These are phyloP conservation scores for Kregervanrija pseudodelftensis DNA, from an alignment of 805 yeast genomes.

Conservation along the genomic window DNA sequence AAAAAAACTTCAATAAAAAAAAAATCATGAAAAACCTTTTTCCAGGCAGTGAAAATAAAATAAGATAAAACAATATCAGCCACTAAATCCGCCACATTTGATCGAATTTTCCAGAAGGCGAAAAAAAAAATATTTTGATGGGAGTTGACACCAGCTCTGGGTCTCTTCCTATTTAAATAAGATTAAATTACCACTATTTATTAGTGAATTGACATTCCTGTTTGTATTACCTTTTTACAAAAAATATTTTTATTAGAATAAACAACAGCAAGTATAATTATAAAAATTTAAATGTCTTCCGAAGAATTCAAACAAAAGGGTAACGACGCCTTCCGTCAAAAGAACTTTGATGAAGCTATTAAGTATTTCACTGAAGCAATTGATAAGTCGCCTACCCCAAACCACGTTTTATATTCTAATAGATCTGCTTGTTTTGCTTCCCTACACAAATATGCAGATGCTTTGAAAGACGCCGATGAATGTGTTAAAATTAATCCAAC, in stretches of 20 bases:
- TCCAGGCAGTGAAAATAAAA: constrained; percentile 2
- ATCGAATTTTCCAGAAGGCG: too few species aligned
- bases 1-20: background rate
- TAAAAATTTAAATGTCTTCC: constrained; percentile 38
- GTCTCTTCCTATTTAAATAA: too few species aligned
- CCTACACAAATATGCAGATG: constrained; percentile 61
- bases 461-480: constrained; percentile 78
- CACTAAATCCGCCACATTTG: too few species aligned
- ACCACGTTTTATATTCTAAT: constrained; percentile 89
- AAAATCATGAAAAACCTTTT: background rate
- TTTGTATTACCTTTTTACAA: background rate
- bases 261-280: too few species aligned
- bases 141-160: too few species aligned
- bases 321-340: constrained; percentile 84
- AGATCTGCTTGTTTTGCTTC: constrained; percentile 91
- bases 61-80: background rate
- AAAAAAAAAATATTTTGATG: too few species aligned
- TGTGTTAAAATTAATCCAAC: constrained; percentile 73
- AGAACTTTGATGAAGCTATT: constrained; percentile 74
- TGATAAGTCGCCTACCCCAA: constrained; percentile 71
- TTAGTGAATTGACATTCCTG: background rate
- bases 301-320: constrained; percentile 87
- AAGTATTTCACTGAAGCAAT: constrained; percentile 83
- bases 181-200: background rate
- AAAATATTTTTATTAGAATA: too few species aligned